phyloP scores from a whole-genome alignment of 192 early-diverging fungal species.

The Coemansia umbellata region DNA sequence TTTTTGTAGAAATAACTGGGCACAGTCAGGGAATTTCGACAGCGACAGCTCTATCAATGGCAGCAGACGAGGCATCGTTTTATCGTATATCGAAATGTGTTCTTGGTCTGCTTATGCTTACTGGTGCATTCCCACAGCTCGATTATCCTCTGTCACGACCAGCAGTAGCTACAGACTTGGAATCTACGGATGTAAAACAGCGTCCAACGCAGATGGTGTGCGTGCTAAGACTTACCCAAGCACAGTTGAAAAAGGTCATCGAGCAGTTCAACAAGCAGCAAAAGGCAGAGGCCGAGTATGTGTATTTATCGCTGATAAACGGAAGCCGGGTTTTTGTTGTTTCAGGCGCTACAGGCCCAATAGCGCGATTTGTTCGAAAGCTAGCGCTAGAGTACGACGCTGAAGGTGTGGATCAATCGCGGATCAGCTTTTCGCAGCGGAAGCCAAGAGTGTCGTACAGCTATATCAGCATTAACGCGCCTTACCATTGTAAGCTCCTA shows the following conservation, averaged over 20 bases:
- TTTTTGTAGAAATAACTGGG: slow-evolving; percentile 65
- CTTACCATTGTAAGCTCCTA: slow-evolving; percentile 78
- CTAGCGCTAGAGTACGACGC: slow-evolving; percentile 76
- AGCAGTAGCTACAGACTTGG: slow-evolving; percentile 66
- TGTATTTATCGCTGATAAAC: slow-evolving; percentile 81
- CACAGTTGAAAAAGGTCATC: slow-evolving; percentile 68
- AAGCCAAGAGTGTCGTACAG: slow-evolving; percentile 77
- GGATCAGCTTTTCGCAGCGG: slow-evolving; percentile 75
- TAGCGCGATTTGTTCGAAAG: slow-evolving; percentile 79
- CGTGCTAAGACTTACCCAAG: slow-evolving; percentile 68
- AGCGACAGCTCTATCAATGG: slow-evolving; percentile 78
- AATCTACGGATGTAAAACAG: slow-evolving; percentile 52
- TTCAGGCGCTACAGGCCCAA: slow-evolving; percentile 75
- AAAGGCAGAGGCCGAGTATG: slow-evolving; percentile 60
- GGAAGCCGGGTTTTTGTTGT: slow-evolving; percentile 75
- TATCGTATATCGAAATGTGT: slow-evolving; percentile 71
- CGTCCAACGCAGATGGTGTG: slow-evolving; percentile 79
- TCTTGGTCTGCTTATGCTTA: slow-evolving; percentile 75
- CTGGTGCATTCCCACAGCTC: slow-evolving; percentile 78
- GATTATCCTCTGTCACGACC: slow-evolving; percentile 73
- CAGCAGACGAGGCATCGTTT: slow-evolving; percentile 79
- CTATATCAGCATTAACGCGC: slow-evolving; percentile 72
- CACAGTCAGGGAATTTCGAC: slow-evolving; percentile 91
- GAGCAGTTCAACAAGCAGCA: slow-evolving; percentile 69
- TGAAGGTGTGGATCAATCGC: slow-evolving; percentile 74